These are phyloP conservation scores for Cryptococcus floricola DNA, from an alignment of 1,284 basidiomycete genomes.

Conservation along the genomic window DNA sequence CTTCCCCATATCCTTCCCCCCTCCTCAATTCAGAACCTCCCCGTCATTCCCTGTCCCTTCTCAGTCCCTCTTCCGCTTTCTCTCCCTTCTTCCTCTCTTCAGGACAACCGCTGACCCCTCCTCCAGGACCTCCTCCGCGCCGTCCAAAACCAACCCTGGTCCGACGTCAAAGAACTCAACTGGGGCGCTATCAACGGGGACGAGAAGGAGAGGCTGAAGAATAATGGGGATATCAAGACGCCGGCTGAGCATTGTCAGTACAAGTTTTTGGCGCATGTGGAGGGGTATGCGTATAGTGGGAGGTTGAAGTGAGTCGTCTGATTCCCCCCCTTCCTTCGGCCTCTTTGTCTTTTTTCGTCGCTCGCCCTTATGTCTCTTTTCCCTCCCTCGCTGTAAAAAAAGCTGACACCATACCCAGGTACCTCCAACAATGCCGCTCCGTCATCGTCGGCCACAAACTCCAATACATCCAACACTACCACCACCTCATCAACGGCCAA, in stretches of 20 bases:
- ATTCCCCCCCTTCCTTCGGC: too few relatives aligned
- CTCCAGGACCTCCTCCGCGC: conserved; percentile 33
- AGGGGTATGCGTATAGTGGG: conserved; percentile 46
- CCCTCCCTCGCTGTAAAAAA: neutral
- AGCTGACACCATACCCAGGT: conserved; percentile 15
- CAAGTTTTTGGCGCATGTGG: conserved; percentile 44
- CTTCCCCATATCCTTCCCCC: too few relatives aligned
- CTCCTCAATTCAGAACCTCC: too few relatives aligned
- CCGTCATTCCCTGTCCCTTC: too few relatives aligned
- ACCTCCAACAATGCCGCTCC: conserved; percentile 46
- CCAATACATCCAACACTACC: conserved; percentile 44
- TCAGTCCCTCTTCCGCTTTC: neutral
- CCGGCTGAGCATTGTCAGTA: conserved; percentile 46
- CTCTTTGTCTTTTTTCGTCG: neutral
- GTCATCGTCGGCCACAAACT: conserved; percentile 41
- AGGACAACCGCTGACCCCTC: neutral
- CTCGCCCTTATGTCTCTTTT: too few relatives aligned
- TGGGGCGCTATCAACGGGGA: conserved; percentile 31
- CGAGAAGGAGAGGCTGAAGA: conserved; percentile 12
- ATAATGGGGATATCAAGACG: conserved; percentile 28
- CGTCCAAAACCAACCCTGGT: conserved; percentile 26
- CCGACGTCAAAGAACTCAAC: conserved; percentile 27
- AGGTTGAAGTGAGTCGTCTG: conserved; percentile 43
- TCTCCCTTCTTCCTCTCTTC: neutral
- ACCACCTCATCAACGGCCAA: conserved; percentile 40